These are phyloP conservation scores for Urostyla sp. DNA, from an alignment of 73 alveolate species.

Conservation along the genomic window DNA sequence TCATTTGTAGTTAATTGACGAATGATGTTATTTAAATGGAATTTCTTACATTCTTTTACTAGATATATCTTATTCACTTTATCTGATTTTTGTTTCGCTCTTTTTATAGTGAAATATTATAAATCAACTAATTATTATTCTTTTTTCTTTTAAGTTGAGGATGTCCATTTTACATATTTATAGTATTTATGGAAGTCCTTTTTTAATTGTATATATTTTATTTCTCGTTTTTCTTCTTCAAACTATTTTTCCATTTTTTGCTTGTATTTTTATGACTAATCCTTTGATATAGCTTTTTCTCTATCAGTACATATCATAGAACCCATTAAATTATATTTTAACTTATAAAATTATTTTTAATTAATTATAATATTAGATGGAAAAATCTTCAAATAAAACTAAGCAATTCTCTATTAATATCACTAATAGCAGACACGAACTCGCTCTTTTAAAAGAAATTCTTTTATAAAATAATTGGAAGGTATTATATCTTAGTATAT, in stretches of 20 bases:
- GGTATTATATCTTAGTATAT: background rate
- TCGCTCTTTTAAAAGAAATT: slow-evolving; percentile 22
- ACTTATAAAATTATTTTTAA: no score
- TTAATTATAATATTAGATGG: no score
- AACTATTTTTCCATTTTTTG: background rate
- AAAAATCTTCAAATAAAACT: background rate
- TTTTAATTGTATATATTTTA: slow-evolving; percentile 8
- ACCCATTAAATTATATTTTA: no score
- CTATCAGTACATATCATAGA: no score
- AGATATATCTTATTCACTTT: slow-evolving; percentile 7
- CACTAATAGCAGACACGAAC: slow-evolving; percentile 41
- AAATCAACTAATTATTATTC: slow-evolving; percentile 23
- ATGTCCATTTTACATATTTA: slow-evolving; percentile 8
- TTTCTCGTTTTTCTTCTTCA: slow-evolving; percentile 4
- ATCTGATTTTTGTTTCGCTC: slow-evolving; percentile 26
- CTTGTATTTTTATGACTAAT: background rate
- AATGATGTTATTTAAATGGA: slow-evolving; percentile 37
- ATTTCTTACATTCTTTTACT: slow-evolving; percentile 34
- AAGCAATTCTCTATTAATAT: slow-evolving; percentile 28
- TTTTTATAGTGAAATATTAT: slow-evolving; percentile 35
- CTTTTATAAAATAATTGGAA: slow-evolving; percentile 6
- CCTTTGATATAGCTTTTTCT: no score
- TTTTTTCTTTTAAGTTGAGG: slow-evolving; percentile 17
- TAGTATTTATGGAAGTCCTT: slow-evolving; percentile 33
- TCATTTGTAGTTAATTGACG: slow-evolving; percentile 30